Base-by-base conservation (phyloP, 805 yeast genomes). In the Kuraishia capsulata region DNA sequence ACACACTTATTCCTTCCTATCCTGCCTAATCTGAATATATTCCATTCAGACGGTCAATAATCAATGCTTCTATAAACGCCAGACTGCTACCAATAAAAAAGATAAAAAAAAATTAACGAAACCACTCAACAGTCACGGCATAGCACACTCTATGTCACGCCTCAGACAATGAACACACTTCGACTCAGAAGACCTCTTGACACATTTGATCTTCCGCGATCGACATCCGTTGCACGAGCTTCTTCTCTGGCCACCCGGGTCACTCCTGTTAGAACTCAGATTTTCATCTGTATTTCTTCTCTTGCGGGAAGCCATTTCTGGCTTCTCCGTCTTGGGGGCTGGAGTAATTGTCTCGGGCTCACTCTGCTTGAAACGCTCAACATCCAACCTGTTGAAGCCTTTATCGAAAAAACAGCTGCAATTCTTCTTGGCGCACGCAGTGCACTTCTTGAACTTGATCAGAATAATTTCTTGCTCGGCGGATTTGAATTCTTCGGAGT, bases 301-400 rank as follows among this genome's bases (percentile, higher is more conserved):
- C 26, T 24, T 24, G 8, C 26, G 31, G 39, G n/a, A n/a, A n/a
- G n/a, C n/a, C n/a, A n/a, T n/a, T n/a, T n/a, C n/a, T n/a, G n/a
- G n/a, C n/a, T n/a, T n/a, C n/a, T n/a, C n/a, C n/a, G n/a, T n/a
- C n/a, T n/a, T n/a, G n/a, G n/a, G n/a, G n/a, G n/a, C n/a, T n/a
- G n/a, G n/a, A n/a, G n/a, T n/a, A n/a, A n/a, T n/a, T n/a, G n/a
- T n/a, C n/a, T n/a, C n/a, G n/a, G n/a, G n/a, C n/a, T n/a, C n/a
- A n/a, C n/a, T n/a, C n/a, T n/a, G n/a, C 36, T 20, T 20, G 37
- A 16, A 13, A 37, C 9, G 4, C 38, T 17, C 35, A 33, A 19
- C 14, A 49, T 77, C 84, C 44, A 73, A 76, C 51, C 78, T 73
- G 5, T 83, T 78, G 50, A 74, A 74, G 3, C 86, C 87, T 51